These are phyloP conservation scores for Circinella umbellata DNA, from an alignment of 371 early-diverging fungal species.

Conservation along the genomic window DNA sequence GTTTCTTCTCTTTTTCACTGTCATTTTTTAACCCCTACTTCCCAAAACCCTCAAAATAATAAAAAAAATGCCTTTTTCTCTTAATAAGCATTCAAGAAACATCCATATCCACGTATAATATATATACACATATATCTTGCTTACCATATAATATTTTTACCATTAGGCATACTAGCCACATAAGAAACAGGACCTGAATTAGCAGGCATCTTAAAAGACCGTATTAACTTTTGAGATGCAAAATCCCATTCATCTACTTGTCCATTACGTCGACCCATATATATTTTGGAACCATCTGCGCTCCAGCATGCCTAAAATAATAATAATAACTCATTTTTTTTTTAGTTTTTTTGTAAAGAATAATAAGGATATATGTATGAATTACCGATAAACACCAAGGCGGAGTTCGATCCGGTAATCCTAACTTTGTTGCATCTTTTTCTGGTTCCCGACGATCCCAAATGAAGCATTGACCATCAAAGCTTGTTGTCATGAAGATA, in stretches of 20 bases:
- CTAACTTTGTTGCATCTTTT: conserved; percentile 58
- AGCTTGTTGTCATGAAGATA: conserved; percentile 77
- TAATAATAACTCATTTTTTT: not conserved
- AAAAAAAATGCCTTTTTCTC: too few species aligned
- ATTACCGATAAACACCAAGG: conserved; percentile 89
- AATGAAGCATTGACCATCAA: conserved; percentile 82
- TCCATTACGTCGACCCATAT: conserved; percentile 82
- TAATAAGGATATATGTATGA: not conserved
- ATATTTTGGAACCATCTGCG: conserved; percentile 75
- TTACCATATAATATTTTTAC: conserved; percentile 84
- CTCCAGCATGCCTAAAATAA: conserved; percentile 82
- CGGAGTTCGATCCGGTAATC: conserved; percentile 72
- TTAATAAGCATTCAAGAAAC: too few species aligned
- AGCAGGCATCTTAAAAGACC: conserved; percentile 81
- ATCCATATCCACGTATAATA: too few species aligned
- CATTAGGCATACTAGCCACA: conserved; percentile 81
- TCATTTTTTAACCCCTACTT: too few species aligned
- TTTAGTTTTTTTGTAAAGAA: not conserved
- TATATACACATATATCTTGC: not conserved
- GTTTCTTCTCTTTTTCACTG: too few species aligned
- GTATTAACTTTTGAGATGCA: conserved; percentile 65
- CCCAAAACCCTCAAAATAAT: not conserved
- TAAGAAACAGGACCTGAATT: conserved; percentile 91
- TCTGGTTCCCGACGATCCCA: conserved; percentile 83
- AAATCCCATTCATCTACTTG: conserved; percentile 92